Conservation (phyloP, 495 filamentous ascomycete species). For the Niebla homalea region DNA sequence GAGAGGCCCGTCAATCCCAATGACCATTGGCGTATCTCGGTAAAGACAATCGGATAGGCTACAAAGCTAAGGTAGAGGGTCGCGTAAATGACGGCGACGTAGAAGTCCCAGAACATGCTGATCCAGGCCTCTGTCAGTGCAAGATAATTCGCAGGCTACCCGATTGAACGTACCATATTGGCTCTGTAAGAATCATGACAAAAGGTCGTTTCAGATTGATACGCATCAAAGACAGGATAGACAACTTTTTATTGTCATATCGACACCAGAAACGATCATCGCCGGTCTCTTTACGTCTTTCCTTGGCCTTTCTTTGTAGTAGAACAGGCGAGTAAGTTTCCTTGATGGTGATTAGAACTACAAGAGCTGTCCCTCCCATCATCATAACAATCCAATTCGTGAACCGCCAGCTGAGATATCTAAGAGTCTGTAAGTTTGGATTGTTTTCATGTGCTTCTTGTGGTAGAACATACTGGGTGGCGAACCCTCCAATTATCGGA, state of each 20-base stretch:
- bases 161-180: conserved; percentile 48
- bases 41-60: conserved; percentile 67
- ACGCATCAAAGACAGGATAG: conserved; percentile 43
- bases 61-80: conserved; percentile 82
- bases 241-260: conserved; percentile 50
- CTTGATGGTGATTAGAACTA: conserved; percentile 39
- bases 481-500: conserved; percentile 63
- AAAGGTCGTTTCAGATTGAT: conserved; percentile 66
- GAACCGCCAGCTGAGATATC: conserved; percentile 73
- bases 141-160: neutral
- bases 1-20: conserved; percentile 54
- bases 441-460: neutral
- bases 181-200: conserved; percentile 65
- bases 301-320: conserved; percentile 53
- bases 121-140: neutral
- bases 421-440: conserved; percentile 23
- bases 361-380: conserved; percentile 40
- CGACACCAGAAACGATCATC: conserved; percentile 67
- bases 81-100: conserved; percentile 50
- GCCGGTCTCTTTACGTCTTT: conserved; percentile 55
- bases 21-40: conserved; percentile 56
- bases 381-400: conserved; percentile 77
- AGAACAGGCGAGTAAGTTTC: conserved; percentile 74
- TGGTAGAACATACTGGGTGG: conserved; percentile 23
- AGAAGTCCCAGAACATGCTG: conserved; percentile 65